These are phyloP conservation scores for Amphicarpaea edgeworthii DNA, from an alignment of 306 rosid species.

Conservation along the genomic window DNA sequence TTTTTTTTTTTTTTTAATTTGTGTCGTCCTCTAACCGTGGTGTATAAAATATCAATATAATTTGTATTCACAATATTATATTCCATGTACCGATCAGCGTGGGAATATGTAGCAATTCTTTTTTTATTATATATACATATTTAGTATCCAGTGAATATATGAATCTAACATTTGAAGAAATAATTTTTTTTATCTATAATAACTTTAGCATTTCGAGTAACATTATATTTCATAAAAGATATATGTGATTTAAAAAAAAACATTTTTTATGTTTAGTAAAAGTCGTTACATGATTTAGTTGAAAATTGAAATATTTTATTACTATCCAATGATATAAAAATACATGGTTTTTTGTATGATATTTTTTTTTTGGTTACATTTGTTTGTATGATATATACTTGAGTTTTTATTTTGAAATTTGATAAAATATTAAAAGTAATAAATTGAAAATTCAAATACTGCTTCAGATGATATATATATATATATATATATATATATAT, in stretches of 20 bases:
- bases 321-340: neutral
- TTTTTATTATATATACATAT: no score
- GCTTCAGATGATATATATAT: neutral
- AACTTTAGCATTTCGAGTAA: no score
- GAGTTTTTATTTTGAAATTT: no score
- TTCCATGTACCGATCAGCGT: neutral
- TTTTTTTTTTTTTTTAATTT: neutral
- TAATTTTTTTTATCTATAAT: no score
- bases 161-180: no score
- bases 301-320: neutral
- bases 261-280: neutral
- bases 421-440: neutral
- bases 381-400: neutral
- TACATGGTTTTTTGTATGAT: neutral
- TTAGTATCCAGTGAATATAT: no score
- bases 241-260: neutral
- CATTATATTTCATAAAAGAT: neutral
- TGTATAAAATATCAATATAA: neutral
- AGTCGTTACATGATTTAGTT: neutral
- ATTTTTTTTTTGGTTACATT: no score
- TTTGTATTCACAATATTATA: neutral
- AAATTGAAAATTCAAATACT: neutral
- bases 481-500: neutral
- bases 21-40: neutral
- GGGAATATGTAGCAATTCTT: constrained; percentile 27